Base-by-base conservation (phyloP, 2,329 filamentous ascomycete species). In the Aureobasidium sp. region DNA sequence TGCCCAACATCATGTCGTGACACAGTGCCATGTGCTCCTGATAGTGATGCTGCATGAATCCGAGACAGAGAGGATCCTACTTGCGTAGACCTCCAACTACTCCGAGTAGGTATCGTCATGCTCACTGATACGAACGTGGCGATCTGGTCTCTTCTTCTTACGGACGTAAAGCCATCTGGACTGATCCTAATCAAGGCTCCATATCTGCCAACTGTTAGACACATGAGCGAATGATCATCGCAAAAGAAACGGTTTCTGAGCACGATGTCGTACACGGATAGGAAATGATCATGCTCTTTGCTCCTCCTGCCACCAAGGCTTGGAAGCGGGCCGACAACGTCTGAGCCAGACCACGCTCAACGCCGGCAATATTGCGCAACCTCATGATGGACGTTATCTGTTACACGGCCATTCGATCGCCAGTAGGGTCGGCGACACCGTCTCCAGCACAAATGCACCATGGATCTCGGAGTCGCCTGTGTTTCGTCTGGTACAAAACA, bases 281-380 rank as follows among this genome's bases (percentile, higher is more conserved):
- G 61, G 27, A 25, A 31, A n/a, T 25, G 31, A 62, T 14, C 41
- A 11, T 17, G 34, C 39, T 36, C 45, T 22, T 17, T 5, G 48
- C 37, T 20, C 31, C 20, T 36, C 34, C 17, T 22, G 48, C 11
- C 22, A 36, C 31, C 39, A 25, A 29, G 34, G 36, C 34, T 48
- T 56, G 52, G 60, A 47, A 56, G 60, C 60, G 60, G 60, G 39
- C 60, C 60, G 52, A 20, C 59, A 55, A 56, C 60, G 60, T 62
- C 52, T 57, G 49, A 62, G 20, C 60, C 60, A 48, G 31, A 12
- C 36, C 31, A 7, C 41, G 39, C 25, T 55, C 49, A 55, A 55
- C 31, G 39, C 49, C 49, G 29, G 22, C 41, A 48, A 31, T 41
- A 57, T 48, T 47, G 42, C 51, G 49, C 51, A 55, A 47, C 49